phyloP scores from a whole-genome alignment of 1,284 basidiomycete genomes.

The Xerocomus nothofagi region DNA sequence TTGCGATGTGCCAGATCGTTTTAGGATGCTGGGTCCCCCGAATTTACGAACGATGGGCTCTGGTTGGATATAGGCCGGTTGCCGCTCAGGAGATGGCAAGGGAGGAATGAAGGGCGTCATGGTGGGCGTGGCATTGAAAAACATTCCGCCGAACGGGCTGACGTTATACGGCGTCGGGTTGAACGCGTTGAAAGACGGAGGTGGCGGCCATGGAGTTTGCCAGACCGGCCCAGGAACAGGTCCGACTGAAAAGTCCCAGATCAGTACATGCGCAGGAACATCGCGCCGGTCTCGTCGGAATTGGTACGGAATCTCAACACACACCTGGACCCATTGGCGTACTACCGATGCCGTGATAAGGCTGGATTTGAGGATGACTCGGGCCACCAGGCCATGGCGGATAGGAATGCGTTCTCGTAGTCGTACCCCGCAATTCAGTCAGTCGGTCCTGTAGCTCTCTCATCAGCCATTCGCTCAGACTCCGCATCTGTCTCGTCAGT shows the following conservation, averaged over 20 bases:
- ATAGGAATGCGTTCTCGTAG: neutral
- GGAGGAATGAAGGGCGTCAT: neutral
- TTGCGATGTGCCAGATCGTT: neutral
- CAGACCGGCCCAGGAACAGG: neutral
- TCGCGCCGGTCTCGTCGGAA: neutral
- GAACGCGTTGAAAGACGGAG: neutral
- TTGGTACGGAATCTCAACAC: neutral
- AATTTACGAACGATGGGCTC: neutral
- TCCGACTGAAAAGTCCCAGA: neutral
- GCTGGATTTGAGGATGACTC: neutral
- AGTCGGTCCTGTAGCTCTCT: slow-evolving; percentile 9
- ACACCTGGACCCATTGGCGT: slow-evolving; percentile 1
- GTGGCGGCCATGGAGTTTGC: neutral
- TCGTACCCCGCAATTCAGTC: neutral
- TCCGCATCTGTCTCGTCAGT: slow-evolving; percentile 4
- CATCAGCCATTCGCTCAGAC: slow-evolving; percentile 4
- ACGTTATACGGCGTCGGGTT: too few species aligned
- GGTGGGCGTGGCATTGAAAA: too few species aligned
- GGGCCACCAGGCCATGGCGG: neutral
- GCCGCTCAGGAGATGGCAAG: neutral
- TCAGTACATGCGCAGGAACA: neutral
- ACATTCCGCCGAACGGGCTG: too few species aligned
- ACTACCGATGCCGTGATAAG: neutral
- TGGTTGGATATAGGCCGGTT: neutral
- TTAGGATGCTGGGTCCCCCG: neutral